These are phyloP conservation scores for Pseudoneurospora amorphoporcata DNA, from an alignment of 495 filamentous ascomycete genomes.

Conservation along the genomic window DNA sequence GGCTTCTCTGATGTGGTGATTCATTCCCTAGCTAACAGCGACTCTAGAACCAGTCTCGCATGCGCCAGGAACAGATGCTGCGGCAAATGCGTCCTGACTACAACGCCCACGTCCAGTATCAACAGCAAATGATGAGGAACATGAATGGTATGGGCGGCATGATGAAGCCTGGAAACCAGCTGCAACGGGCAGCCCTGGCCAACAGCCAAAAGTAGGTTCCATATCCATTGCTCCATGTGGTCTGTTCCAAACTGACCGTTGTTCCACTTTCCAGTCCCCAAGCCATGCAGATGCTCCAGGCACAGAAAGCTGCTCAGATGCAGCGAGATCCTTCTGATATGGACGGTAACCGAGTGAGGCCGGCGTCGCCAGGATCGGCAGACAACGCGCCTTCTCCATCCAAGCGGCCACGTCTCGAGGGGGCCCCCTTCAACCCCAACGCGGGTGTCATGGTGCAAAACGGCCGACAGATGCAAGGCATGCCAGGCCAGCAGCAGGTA, in stretches of 20 bases:
- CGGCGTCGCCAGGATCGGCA: conserved; percentile 68
- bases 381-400: conserved; percentile 89
- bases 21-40: conserved; percentile 7
- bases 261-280: conserved; percentile 42
- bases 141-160: conserved; percentile 42
- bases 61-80: conserved; percentile 40
- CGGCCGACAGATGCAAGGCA: conserved; percentile 60
- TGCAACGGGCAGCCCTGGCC: conserved; percentile 65
- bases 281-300: conserved; percentile 54
- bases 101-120: conserved; percentile 31
- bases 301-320: conserved; percentile 63
- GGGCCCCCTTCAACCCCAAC: conserved; percentile 50
- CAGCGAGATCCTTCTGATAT: conserved; percentile 77
- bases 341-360: conserved; percentile 71
- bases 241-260: conserved; percentile 14
- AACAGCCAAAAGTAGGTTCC: conserved; percentile 62
- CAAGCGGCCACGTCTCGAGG: conserved; percentile 83
- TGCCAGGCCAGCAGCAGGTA: conserved; percentile 67
- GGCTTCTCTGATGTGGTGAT: not conserved
- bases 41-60: conserved; percentile 50
- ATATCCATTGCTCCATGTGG: not conserved
- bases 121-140: conserved; percentile 46
- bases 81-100: conserved; percentile 23
- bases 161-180: conserved; percentile 39
- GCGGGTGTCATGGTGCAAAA: conserved; percentile 66